Conservation (phyloP, 2,329 filamentous ascomycete species). For the Diaporthe eres region DNA sequence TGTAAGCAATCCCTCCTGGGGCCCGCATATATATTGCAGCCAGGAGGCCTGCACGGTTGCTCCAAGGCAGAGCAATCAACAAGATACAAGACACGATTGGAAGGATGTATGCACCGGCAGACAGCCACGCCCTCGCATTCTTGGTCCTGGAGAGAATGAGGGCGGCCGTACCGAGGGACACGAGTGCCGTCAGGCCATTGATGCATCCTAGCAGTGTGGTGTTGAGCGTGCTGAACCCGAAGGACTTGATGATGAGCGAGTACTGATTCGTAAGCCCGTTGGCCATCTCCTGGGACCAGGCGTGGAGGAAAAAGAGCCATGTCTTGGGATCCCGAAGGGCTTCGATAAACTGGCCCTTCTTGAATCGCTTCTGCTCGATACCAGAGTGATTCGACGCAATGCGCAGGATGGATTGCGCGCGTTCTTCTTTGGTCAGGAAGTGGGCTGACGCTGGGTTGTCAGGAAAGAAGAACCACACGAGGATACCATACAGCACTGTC, state of each 20-base stretch:
- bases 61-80: slow-evolving; percentile 53
- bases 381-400: slow-evolving; percentile 54
- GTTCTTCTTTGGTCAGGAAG: slow-evolving; percentile 51
- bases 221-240: slow-evolving; percentile 56
- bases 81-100: slow-evolving; percentile 54
- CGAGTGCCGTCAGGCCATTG: slow-evolving; percentile 38
- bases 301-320: slow-evolving; percentile 40
- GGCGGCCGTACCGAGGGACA: slow-evolving; percentile 33
- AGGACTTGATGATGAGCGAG: slow-evolving; percentile 60
- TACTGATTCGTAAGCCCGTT: slow-evolving; percentile 57
- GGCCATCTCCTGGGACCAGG: slow-evolving; percentile 52
- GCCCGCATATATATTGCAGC: slow-evolving; percentile 56
- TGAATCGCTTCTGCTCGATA: slow-evolving; percentile 54
- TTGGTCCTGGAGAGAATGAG: slow-evolving; percentile 39
- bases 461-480: slow-evolving; percentile 41
- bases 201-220: slow-evolving; percentile 49
- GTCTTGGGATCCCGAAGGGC: slow-evolving; percentile 40
- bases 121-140: slow-evolving; percentile 41
- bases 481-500: slow-evolving; percentile 42
- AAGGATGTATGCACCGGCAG: slow-evolving; percentile 47
- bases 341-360: slow-evolving; percentile 48
- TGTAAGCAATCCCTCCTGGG: slow-evolving; percentile 54
- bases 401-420: slow-evolving; percentile 51
- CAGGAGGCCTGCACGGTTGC: slow-evolving; percentile 54
- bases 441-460: slow-evolving; percentile 44